Evolutionary conservation across 2,329 filamentous ascomycete species (phyloP), one percentile per base, ranked within the genome.

Genomic region (Colletotrichum magnum): DNA sequence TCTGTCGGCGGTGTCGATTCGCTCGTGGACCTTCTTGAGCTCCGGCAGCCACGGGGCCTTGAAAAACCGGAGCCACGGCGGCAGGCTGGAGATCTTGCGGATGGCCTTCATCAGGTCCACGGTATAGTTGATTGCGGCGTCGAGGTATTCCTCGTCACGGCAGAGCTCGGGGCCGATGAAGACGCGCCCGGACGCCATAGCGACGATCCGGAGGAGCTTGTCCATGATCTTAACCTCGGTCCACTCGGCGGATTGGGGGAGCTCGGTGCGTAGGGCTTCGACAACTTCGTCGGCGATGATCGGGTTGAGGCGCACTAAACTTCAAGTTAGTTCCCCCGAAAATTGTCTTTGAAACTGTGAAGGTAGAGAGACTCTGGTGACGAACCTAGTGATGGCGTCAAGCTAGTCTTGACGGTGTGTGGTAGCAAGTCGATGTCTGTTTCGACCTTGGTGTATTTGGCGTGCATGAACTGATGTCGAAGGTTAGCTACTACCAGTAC

Each of bases 161-260:
- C 82, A 84, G 1, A 86, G 78, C 59, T 85, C 83, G 1, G 82
- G 74, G 5, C 85, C 85, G 32, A 87, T 78, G 59, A 87, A 87
- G 32, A 86, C 75, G 12, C 82, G 78, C 3, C 85, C 85, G 0
- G 83, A 85, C 0, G 83, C 79, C 68, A 81, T 81, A 57, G 82
- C 83, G 1, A 87, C 81, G 47, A 86, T 80, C 18, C 82, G 81
- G 2, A 85, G 77, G 5, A 87, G 73, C 9, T 76, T 78, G 10
- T 76, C 68, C 75, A 82, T 78, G 39, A 84, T 79, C n/a, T 79
- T 79, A 51, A 84, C 74, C 1, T 77, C 63, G 0, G 78, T 82
- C 82, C 83, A 86, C 52, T 82, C 80, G 18, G 75, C 70, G 50
- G 77, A 79, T 0, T 75, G 73, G 0, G 80, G 79, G 2, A 86